Evolutionary conservation across 208 protist genomes (phyloP).

Genomic region (Balamuthia mandrillaris): DNA sequence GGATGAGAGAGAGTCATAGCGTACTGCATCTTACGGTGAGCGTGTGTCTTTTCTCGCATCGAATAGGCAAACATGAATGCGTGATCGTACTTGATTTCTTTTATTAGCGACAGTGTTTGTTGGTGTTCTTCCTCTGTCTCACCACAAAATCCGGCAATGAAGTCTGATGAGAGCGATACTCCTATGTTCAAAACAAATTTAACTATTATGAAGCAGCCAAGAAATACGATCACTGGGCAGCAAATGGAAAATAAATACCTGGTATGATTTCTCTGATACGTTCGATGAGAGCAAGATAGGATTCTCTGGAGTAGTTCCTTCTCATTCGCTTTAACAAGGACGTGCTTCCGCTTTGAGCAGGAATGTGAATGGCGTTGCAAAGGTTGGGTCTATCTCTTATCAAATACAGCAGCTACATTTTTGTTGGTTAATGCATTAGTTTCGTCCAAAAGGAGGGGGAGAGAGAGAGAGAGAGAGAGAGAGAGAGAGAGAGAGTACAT

Average conservation of each 20-base stretch:
- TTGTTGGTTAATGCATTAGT: not conserved
- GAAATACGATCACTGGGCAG: not conserved
- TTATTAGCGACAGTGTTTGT: slow-evolving; percentile 57
- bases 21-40: slow-evolving; percentile 51
- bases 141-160: slow-evolving; percentile 76
- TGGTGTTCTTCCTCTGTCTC: slow-evolving; percentile 71
- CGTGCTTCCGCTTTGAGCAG: slow-evolving; percentile 71
- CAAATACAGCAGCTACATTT: slow-evolving; percentile 58
- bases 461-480: not conserved
- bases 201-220: not conserved
- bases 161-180: slow-evolving; percentile 62
- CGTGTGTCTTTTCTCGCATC: slow-evolving; percentile 72
- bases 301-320: slow-evolving; percentile 72
- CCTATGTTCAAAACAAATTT: slow-evolving; percentile 37
- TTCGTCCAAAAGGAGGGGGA: not conserved
- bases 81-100: slow-evolving; percentile 47
- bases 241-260: not conserved
- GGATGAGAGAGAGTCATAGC: not conserved
- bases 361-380: slow-evolving; percentile 76
- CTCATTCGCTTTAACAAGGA: slow-evolving; percentile 73
- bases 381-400: slow-evolving; percentile 72
- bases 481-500: slow-evolving; percentile 7
- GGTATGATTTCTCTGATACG: slow-evolving; percentile 58
- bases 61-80: slow-evolving; percentile 76
- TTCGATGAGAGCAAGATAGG: slow-evolving; percentile 70